These are phyloP conservation scores for Volvox africanus DNA, from an alignment of 139 green algal genomes.

Conservation along the genomic window DNA sequence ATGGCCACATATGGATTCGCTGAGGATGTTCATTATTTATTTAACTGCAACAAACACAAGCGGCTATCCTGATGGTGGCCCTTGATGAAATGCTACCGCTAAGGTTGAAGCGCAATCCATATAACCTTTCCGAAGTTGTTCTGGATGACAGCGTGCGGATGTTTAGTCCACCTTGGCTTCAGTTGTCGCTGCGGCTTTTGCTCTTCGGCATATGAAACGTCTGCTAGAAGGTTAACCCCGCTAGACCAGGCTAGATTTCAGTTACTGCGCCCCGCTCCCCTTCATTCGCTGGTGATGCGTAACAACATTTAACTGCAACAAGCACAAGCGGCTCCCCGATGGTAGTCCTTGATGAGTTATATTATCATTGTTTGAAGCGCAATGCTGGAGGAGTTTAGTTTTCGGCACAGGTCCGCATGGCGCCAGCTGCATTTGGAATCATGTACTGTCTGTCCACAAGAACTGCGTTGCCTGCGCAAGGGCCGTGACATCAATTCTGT, in stretches of 20 bases:
- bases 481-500: no score
- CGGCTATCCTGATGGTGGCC: background rate
- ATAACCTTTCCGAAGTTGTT: background rate
- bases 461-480: no score
- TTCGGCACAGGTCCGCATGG: no score
- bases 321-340: background rate
- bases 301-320: slow-evolving; percentile 23
- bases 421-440: no score
- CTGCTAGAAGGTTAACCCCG: no score
- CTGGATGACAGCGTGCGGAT: no score
- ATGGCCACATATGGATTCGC: background rate
- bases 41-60: slow-evolving; percentile 30
- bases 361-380: slow-evolving; percentile 12
- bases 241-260: no score
- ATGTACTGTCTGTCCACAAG: no score
- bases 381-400: no score
- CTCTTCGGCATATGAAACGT: no score
- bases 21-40: background rate
- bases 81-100: slow-evolving; percentile 1
- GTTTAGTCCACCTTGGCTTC: no score
- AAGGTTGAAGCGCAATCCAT: slow-evolving; percentile 14
- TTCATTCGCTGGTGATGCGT: background rate
- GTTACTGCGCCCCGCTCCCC: background rate
- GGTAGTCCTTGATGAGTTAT: slow-evolving; percentile 4
- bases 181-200: no score